A percentile compares a stretch with the other conserved stretches of the same genome.
phyloP scores from a whole-genome alignment of 2,329 filamentous ascomycete species.

The Botrytis byssoidea region DNA sequence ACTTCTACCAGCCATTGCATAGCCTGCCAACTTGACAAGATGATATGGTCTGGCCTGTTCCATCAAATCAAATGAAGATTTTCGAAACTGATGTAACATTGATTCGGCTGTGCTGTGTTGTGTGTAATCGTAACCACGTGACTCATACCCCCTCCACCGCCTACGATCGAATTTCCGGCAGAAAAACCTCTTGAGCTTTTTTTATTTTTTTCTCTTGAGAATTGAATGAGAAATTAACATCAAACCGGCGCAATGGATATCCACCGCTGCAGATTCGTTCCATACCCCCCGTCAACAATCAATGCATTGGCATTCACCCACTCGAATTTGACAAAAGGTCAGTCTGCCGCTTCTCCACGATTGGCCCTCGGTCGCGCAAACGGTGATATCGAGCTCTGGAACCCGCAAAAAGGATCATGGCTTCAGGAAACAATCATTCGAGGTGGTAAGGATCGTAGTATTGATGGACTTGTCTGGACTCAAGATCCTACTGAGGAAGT shows the following conservation, averaged over 20 bases:
- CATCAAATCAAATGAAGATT: background rate
- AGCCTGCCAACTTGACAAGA: background rate
- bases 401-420: slow-evolving; percentile 73
- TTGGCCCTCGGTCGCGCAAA: slow-evolving; percentile 90
- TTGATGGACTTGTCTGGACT: slow-evolving; percentile 90
- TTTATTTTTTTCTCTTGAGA: slow-evolving; percentile 12
- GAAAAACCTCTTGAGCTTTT: slow-evolving; percentile 20
- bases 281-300: slow-evolving; percentile 86
- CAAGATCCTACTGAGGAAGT: slow-evolving; percentile 74
- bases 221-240: background rate
- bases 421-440: slow-evolving; percentile 83
- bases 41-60: background rate
- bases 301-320: slow-evolving; percentile 95
- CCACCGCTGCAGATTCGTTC: slow-evolving; percentile 94
- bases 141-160: background rate
- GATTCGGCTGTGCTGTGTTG: too few relatives aligned
- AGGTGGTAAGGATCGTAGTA: slow-evolving; percentile 79
- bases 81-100: background rate
- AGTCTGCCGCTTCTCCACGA: slow-evolving; percentile 60
- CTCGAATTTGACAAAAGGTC: slow-evolving; percentile 52
- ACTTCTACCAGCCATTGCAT: background rate
- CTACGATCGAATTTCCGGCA: slow-evolving; percentile 9
- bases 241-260: slow-evolving; percentile 69
- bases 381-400: slow-evolving; percentile 98
- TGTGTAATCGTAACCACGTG: background rate